A percentile compares a stretch with the other conserved stretches of the same genome.
Evolutionary conservation across 441 rosid genomes (phyloP).

Genomic region (Adansonia gregorii): DNA sequence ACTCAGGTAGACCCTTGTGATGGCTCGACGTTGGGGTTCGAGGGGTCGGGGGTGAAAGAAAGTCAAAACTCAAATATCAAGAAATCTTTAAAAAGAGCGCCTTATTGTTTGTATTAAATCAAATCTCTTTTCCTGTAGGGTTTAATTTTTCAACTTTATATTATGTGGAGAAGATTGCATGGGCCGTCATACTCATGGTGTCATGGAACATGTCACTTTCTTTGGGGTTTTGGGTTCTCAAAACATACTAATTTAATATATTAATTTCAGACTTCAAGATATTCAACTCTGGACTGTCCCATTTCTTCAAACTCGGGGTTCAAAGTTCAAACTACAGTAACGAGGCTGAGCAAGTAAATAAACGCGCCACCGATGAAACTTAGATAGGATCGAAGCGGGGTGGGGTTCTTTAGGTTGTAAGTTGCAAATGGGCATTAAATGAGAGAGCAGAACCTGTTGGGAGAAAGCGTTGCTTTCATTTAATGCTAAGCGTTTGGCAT

Average conservation of each 20-base stretch:
- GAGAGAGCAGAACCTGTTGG: slow-evolving; percentile 45
- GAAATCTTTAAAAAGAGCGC: background rate
- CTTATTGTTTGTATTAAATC: background rate
- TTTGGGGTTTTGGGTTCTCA: background rate
- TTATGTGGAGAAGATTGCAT: background rate
- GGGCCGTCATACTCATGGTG: background rate
- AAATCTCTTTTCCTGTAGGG: background rate
- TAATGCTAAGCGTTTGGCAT: slow-evolving; percentile 17
- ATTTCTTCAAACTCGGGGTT: background rate
- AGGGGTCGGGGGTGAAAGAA: background rate
- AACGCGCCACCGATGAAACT: slow-evolving; percentile 21
- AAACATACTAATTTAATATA: background rate
- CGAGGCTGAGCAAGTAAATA: background rate
- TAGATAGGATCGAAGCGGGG: background rate
- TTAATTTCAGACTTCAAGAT: background rate
- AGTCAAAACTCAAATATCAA: background rate
- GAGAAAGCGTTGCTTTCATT: slow-evolving; percentile 33
- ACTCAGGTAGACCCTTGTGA: slow-evolving; percentile 63
- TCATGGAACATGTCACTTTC: slow-evolving; percentile 8
- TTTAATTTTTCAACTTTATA: background rate
- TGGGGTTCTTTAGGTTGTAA: background rate
- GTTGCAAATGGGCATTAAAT: slow-evolving; percentile 38
- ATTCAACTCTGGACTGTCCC: background rate
- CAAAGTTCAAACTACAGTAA: background rate
- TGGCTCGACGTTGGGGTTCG: slow-evolving; percentile 21